Conservation (phyloP, 768 basidiomycete genomes). For the Megacollybia marginata region DNA sequence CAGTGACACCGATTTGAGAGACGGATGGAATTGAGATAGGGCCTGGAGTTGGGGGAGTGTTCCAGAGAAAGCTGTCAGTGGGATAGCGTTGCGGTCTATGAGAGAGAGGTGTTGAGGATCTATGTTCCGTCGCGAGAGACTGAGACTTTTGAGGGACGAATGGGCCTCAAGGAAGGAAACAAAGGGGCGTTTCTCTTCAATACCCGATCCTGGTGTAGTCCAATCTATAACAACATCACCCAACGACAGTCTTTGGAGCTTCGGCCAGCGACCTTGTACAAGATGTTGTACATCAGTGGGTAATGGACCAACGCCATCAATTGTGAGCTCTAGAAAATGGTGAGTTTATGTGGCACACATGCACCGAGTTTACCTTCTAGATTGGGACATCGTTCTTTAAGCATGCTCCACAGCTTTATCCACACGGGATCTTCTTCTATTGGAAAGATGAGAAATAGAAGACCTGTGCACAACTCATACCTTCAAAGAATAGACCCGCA, state of each 20-base stretch:
- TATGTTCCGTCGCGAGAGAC: constrained; percentile 45
- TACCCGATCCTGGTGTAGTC: constrained; percentile 27
- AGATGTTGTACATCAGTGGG: constrained; percentile 52
- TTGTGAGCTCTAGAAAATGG: constrained; percentile 33
- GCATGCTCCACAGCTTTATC: constrained; percentile 62
- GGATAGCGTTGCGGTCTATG: constrained; percentile 38
- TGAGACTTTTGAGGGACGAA: constrained; percentile 39
- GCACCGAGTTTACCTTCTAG: constrained; percentile 22
- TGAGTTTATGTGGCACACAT: too few relatives aligned
- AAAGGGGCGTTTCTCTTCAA: constrained; percentile 49
- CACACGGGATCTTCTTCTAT: constrained; percentile 46
- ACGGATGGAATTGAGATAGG: constrained; percentile 36
- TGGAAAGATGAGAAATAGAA: constrained; percentile 3
- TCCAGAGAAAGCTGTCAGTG: constrained; percentile 57
- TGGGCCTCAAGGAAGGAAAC: constrained; percentile 65
- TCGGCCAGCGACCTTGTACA: constrained; percentile 60
- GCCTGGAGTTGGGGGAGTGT: constrained; percentile 61
- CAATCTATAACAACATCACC: constrained; percentile 64
- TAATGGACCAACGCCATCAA: constrained; percentile 46
- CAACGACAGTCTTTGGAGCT: constrained; percentile 48
- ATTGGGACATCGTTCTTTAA: constrained; percentile 54
- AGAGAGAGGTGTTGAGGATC: constrained; percentile 45
- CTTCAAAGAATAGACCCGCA: constrained; percentile 46
- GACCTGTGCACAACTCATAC: constrained; percentile 25
- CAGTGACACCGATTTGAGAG: constrained; percentile 42